Base-by-base conservation (phyloP, 2,329 filamentous ascomycete genomes). In the Endothia cerciana region DNA sequence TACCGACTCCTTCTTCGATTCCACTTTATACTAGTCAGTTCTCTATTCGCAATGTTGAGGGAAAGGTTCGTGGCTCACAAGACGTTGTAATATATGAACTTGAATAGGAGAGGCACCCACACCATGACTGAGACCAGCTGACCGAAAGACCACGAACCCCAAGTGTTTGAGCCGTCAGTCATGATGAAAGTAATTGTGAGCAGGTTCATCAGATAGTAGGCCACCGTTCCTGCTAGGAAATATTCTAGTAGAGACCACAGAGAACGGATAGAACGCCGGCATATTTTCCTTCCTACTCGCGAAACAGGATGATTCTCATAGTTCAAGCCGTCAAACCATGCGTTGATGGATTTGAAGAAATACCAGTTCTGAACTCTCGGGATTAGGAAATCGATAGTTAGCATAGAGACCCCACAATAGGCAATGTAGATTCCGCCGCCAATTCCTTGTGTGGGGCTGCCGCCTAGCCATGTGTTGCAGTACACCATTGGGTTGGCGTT, bases 401-500 rank as follows among this genome's bases (percentile, higher is more conserved):
- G 22, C n/a, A 64, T 38, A 36, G 41, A 8, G 3, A 55, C 25
- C 10, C 45, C 25, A 28, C 30, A 28, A 15, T 53, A 60, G 11
- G 45, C 38, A 8, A 60, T 22, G 3, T 28, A 30, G 41, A 60
- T 60, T 6, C 49, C 62, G 4, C 22, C 45, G 11, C 58, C 58
- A 30, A 60, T 51, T 3, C 22, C 4, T 13, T 49, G 11, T 10
- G 25, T 13, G 13, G 47, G 47, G 25, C 5, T 15, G 22, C 40
- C 25, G 36, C 22, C 6, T 43, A 38, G 19, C 45, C 58, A 58
- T 1, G 58, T 41, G 19, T 64, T 64, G 45, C 63, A 64, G 45
- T 64, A 64, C n/a, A 55, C 57, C 63, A 64, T 64, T 1, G 57
- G 63, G 8, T 61, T 64, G 5, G 63, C 36, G 40, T 64, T 64